Percentiles rank a stretch among this genome's conserved stretches.
Conservation (phyloP, 805 yeast genomes). For the Saccharomycopsis babjevae region DNA sequence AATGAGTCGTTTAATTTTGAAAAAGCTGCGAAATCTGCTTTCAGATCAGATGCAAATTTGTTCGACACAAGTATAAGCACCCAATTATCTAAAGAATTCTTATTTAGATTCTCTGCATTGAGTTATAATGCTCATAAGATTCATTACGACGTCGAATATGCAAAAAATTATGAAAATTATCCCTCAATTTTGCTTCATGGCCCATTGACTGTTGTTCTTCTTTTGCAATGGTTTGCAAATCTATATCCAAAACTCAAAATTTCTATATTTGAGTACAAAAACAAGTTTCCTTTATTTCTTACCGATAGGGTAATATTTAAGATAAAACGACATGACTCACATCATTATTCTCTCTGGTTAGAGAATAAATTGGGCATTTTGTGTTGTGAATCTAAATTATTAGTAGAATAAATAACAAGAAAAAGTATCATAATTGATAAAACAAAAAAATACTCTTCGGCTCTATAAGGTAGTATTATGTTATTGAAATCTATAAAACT, state of each 20-base stretch:
- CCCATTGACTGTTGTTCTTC: constrained; percentile 58
- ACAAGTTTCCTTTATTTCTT: constrained; percentile 40
- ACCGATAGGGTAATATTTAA: constrained; percentile 27
- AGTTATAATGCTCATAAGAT: constrained; percentile 79
- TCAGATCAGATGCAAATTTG: constrained; percentile 1
- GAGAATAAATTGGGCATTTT: constrained; percentile 14
- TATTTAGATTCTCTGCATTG: constrained; percentile 60
- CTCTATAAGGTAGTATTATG: no score
- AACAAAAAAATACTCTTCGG: no score
- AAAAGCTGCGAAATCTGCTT: constrained; percentile 20
- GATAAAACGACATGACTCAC: constrained; percentile 16
- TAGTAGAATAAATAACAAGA: no score
- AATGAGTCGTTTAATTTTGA: constrained; percentile 25
- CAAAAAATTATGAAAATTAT: constrained; percentile 45
- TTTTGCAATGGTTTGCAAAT: constrained; percentile 40
- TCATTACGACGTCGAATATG: constrained; percentile 58
- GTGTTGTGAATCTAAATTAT: constrained; percentile 30
- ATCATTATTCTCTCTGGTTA: constrained; percentile 24
- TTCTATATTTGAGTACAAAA: constrained; percentile 36
- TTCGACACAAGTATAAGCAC: constrained; percentile 17
- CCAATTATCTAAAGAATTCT: constrained; percentile 33
- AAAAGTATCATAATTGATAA: no score
- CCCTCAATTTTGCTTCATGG: constrained; percentile 66
- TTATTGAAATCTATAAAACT: no score
- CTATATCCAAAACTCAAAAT: constrained; percentile 16